phyloP scores from a whole-genome alignment of 2,329 filamentous ascomycete species.

The Trichoderma polysporum region DNA sequence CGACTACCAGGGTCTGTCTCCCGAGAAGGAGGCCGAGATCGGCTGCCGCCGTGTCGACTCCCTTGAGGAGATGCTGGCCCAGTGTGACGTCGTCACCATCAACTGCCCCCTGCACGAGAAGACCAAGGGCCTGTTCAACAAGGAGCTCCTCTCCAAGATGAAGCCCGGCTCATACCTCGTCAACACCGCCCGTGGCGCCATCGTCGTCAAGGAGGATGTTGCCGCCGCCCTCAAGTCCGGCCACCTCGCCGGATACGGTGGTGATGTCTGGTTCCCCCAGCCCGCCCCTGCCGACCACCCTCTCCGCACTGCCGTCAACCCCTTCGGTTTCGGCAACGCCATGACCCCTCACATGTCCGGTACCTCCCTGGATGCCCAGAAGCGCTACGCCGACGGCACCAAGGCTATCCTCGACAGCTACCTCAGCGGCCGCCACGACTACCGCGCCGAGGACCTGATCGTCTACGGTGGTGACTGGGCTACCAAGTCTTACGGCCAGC shows the following conservation, averaged over 20 bases:
- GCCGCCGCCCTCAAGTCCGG: slow-evolving; percentile 88
- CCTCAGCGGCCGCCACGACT: slow-evolving; percentile 83
- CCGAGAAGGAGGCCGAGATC: slow-evolving; percentile 92
- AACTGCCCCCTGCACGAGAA: slow-evolving; percentile 99
- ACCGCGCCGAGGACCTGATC: slow-evolving; percentile 87
- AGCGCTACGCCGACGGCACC: slow-evolving; percentile 81
- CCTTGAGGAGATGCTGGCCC: slow-evolving; percentile 89
- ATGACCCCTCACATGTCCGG: slow-evolving; percentile 99
- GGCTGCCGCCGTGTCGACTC: slow-evolving; percentile 84
- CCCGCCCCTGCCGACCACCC: slow-evolving; percentile 91
- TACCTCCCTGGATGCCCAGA: slow-evolving; percentile 96
- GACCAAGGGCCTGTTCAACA: slow-evolving; percentile 95
- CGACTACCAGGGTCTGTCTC: slow-evolving; percentile 91
- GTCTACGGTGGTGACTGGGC: slow-evolving; percentile 88
- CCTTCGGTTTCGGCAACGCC: slow-evolving; percentile 94
- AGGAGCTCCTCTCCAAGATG: slow-evolving; percentile 98
- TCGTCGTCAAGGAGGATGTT: slow-evolving; percentile 99
- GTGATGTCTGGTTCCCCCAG: slow-evolving; percentile 96
- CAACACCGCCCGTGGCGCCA: slow-evolving; percentile 98
- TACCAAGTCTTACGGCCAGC: slow-evolving; percentile 88
- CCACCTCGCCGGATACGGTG: slow-evolving; percentile 85
- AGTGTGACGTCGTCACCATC: slow-evolving; percentile 98
- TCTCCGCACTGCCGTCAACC: slow-evolving; percentile 89
- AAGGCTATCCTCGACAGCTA: slow-evolving; percentile 92
- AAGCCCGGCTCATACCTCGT: slow-evolving; percentile 96